Percentiles rank a stretch among this genome's conserved stretches.
Evolutionary conservation across 2,329 filamentous ascomycete genomes (phyloP).

Genomic region (Achaetomium macrosporum): DNA sequence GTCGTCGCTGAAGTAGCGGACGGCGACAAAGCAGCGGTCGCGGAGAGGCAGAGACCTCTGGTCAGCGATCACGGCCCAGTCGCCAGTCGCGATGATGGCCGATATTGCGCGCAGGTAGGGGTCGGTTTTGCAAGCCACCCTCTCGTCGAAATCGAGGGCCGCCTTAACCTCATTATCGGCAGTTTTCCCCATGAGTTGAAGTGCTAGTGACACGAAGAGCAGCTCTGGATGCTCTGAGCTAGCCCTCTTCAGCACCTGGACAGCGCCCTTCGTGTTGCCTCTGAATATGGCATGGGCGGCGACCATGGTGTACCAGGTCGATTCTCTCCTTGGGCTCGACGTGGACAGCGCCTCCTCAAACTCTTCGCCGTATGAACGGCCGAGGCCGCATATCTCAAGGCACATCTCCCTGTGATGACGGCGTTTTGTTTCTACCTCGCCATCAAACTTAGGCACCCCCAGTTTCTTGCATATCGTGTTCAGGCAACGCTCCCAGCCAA

Average conservation of each 20-base stretch:
- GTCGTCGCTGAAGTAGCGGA: constrained; percentile 59
- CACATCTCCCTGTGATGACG: constrained; percentile 69
- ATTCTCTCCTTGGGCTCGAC: constrained; percentile 43
- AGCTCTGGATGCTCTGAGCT: constrained; percentile 59
- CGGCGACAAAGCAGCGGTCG: constrained; percentile 68
- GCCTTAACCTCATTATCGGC: constrained; percentile 40
- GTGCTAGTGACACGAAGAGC: constrained; percentile 60
- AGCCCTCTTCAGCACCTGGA: constrained; percentile 63
- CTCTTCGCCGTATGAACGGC: constrained; percentile 46
- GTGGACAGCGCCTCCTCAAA: constrained; percentile 40
- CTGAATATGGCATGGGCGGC: constrained; percentile 72
- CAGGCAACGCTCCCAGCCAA: constrained; percentile 57
- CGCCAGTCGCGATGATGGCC: constrained; percentile 67
- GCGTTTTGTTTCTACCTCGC: constrained; percentile 52
- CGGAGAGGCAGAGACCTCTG: constrained; percentile 67
- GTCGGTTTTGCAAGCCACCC: constrained; percentile 59
- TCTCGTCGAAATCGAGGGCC: constrained; percentile 53
- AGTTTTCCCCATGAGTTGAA: constrained; percentile 56
- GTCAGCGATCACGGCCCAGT: constrained; percentile 69
- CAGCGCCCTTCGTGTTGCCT: constrained; percentile 61
- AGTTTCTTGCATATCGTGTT: constrained; percentile 57
- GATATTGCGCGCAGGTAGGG: constrained; percentile 77
- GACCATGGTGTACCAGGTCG: constrained; percentile 61
- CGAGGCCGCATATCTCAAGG: constrained; percentile 68
- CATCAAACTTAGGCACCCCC: constrained; percentile 46